Evolutionary conservation across 805 yeast species (phyloP), one percentile per base, ranked within the genome.

Genomic region (Cyberlindnera maritima): DNA sequence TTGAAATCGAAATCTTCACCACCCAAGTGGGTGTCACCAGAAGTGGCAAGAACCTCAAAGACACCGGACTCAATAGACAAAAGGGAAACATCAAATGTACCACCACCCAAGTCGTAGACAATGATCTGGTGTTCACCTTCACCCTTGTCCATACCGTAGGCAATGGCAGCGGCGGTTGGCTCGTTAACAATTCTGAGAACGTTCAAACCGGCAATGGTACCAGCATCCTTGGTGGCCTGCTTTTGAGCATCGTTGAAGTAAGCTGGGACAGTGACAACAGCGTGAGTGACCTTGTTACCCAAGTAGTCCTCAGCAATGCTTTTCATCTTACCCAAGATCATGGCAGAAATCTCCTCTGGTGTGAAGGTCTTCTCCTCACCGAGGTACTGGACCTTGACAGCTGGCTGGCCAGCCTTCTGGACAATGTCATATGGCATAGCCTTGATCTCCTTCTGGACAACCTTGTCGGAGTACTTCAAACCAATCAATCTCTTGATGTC

Each of bases 151-250:
- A 91, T 76, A 66, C 97, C 97, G 72, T 90, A 90, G 55, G 97
- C 97, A 70, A 90, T 88, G 46, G 97, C 97, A 58, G 97, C 97
- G 39, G 97, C 97, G 50, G 97, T 90, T 62, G 96, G 96, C 76
- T 88, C 96, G 68, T 88, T 88, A 53, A 88, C 92, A 60, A 88
- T 88, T 77, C 96, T 84, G 70, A 88, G 75, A 55, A 88, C 88
- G 67, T 85, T 87, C 66, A 88, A 76, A 61, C 96, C 96, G 41
- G 96, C 95, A 76, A 88, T 88, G 52, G 85, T 79, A 76, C 96
- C 96, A 37, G 96, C 96, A 68, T 88, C 95, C 75, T 88, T 88
- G 49, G 96, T 88, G 56, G 96, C 96, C 70, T 88, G 96, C 74
- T 95, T 83, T 74, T 88, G 96, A 52, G 96, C 92, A 72, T 88